Base-by-base conservation (phyloP, 331 rosid species). In the Erythrophleum ivorense region DNA sequence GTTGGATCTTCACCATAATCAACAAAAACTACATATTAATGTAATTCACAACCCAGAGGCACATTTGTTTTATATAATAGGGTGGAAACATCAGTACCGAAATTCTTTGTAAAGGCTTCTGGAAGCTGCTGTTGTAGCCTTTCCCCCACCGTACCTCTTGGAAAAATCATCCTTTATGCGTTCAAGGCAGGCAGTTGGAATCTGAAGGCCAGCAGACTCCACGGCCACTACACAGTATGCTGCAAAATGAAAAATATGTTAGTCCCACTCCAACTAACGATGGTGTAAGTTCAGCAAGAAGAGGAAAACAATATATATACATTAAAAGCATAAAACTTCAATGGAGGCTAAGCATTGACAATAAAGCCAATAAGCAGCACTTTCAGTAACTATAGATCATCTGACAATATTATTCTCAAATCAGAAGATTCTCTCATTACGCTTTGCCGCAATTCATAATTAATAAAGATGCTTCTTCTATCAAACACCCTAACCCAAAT, bases 221-320 rank as follows among this genome's bases (percentile, higher is more conserved):
- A 84, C 87, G 11, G 93, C 91, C 34, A 90, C 91, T 49, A 88
- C 91, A 78, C 93, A 90, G 82, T 90, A 90, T 18, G 91, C 93
- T 90, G 84, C 77, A 75, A 43, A 43, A 43, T 5, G 9, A 1
- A 43, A 1, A 43, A 3, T 6, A 5, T 43, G 7, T 43, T 43
- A 43, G 48, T 43, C 1, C 48, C 3, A 43, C 48, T 6, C 9
- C 48, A 43, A 43, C 48, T 43, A 43, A 43, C 7, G 9, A 4
- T 43, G 48, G 48, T 43, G 40, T 43, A 43, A 7, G 48, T 6
- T 43, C 48, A 43, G 48, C 48, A 43, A 6, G 48, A 43, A 43
- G 9, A 43, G 48, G 48, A 6, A 6, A 7, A 43, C 3, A 43
- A 43, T 24, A 6, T 43, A 43, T 43, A 43, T 7, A 43, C 48